Evolutionary conservation across 495 filamentous ascomycete species (phyloP), one percentile per base, ranked within the genome.

Genomic region (Chaetomium fimeti): DNA sequence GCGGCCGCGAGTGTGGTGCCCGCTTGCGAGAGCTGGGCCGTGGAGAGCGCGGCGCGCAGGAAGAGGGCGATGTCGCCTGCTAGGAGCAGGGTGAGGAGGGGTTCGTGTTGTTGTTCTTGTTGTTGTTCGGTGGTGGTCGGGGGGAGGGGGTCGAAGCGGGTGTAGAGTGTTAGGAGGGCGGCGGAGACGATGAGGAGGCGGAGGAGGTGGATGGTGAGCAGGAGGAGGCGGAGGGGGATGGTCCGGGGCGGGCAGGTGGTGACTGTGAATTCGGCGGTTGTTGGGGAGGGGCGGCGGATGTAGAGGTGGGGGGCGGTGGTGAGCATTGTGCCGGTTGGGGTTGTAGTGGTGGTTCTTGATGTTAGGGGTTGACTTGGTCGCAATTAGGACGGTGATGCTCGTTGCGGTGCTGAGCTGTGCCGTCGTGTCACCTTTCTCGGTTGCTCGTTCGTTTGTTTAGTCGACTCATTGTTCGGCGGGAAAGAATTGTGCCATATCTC

Each of bases 211-310:
- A 86, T 70, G 57, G 81, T 57, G 58, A 77, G 68, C 61, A 83
- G 82, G 48, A 84, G 71, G 61, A 85, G 66, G 66, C 84, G 86
- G 48, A 85, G 79, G 7, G 83, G 77, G 61, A 87, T 74, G 51
- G 84, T 89, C 1, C 75, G 76, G 25, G 79, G 84, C 15, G 80
- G 83, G 62, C 83, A 83, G 69, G 91, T 93, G 62, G 91, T 92
- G 56, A 94, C 88, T 55, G 89, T 91, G 80, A 90, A 95, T 69
- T 89, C 88, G 67, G 87, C 85, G n/a, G 91, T 93, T 25, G 91
- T 92, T 47, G 91, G 88, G 42, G 91, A 93, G 53, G 91, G 91
- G 56, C 88, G 88, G 69, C 85, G 84, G 57, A 84, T 84, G 64
- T 80, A 84, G 47, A 95, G 87, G 63, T 79, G 78, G 0, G 82